Base-by-base conservation (phyloP, 176 grass and related monocot species). In the Zoysia pacifica region DNA sequence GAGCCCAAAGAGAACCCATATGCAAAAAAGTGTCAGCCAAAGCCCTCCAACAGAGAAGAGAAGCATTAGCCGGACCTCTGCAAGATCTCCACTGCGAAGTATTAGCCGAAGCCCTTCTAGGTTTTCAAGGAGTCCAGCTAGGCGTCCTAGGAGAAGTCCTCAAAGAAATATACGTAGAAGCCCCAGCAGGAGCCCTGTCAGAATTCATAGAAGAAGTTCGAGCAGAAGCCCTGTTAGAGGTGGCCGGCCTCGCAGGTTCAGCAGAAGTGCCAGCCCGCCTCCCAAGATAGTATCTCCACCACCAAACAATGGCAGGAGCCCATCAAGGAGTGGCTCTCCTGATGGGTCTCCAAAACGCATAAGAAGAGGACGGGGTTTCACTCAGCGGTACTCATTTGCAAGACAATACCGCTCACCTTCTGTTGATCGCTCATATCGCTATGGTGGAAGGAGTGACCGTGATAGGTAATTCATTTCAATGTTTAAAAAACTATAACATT, bases 361-460 rank as follows among this genome's bases (percentile, higher is more conserved):
- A 79, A 93, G 90, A 81, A 82, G 97, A 43, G 93, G 97, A 38
- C 79, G 97, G 35, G 97, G 93, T 70, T 99, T 99, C 77, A 99
- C 90, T 70, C 88, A 93, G 74, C 82, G 91, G 18, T 99, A 95
- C 69, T 93, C 97, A 11, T 99, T 87, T 86, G 97, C 97, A 86
- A 99, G 97, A 74, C 86, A 91, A 84, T 99, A 99, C 69, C 84
- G 90, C 5, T 95, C 97, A 41, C 97, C 93, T 79, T 91, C 93
- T 77, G 84, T 84, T 70, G 93, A 99, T 82, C 90, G 85, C 65
- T 86, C 79, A 15, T 73, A 88, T 74, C 96, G 92, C 8, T 93
- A 87, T 82, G 90, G 90, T 52, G 96, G 92, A 75, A 93, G 96
- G 79, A 84, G 54, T 83, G 86, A 91, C 37, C 91, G 89, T 62